Evolutionary conservation across 805 yeast species (phyloP), one percentile per base, ranked within the genome.

Genomic region (Tetrapisispora namnaoensis): DNA sequence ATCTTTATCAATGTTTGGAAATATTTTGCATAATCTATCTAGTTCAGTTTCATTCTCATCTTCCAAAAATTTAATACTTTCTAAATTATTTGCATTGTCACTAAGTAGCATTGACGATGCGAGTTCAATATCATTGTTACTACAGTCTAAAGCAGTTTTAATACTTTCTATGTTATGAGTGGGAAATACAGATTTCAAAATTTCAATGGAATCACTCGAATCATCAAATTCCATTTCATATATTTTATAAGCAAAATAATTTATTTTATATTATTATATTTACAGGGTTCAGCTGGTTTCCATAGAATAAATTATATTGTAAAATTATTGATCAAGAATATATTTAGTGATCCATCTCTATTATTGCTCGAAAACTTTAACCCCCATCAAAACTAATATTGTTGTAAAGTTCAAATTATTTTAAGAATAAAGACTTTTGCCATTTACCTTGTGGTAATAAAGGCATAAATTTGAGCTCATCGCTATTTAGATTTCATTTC

Each of bases 1-100:
- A 2, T 54, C 60, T 4, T 58, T 38, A 2, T 69, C 66, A 2
- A 68, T 51, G 16, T 70, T 58, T 0, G 83, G 82, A 50, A 79
- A 78, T 62, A 79, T 70, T 14, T 69, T 72, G 44, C 58, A 54
- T 30, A 75, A 54, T 28, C 58, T 21, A 16, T 38, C 30, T 28
- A 46, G 16, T n/a, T 32, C 38, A 17, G 17, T 16, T 36, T 44
- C 46, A 16, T 20, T 6, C 7, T 20, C 28, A 18, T 43, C 22
- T 6, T 35, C 21, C 7, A 11, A 6, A 17, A 35, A 3, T 3
- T 18, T 11, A 11, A 35, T 11, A 13, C 10, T 13, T 21, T 38
- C 28, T 21, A 21, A 21, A 21, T 24, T 28, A 28, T 6, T 2
- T 2, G 17, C 16, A 22, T 36, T 20, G 3, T 22, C 42, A 40